phyloP scores from a whole-genome alignment of 768 basidiomycete genomes.

The Phlebiopsis flavidoalba region DNA sequence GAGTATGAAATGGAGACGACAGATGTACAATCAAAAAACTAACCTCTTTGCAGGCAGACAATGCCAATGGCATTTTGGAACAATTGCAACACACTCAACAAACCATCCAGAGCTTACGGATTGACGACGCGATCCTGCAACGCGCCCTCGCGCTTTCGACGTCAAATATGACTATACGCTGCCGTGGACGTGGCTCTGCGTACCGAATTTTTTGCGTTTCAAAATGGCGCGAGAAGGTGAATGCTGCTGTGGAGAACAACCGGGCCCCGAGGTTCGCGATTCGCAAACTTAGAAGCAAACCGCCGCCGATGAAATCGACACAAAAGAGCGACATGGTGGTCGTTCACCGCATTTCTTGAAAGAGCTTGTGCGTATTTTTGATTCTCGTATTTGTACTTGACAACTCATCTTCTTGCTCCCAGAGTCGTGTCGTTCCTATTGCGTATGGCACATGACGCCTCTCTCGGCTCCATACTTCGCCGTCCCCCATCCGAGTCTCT shows the following conservation, averaged over 20 bases:
- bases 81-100: conserved; percentile 34
- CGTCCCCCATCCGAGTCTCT: neutral
- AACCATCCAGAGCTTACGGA: conserved; percentile 41
- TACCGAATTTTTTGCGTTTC: conserved; percentile 27
- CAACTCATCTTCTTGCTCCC: neutral
- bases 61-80: conserved; percentile 36
- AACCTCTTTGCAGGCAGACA: conserved; percentile 26
- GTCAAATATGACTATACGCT: conserved; percentile 37
- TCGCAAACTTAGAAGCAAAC: conserved; percentile 23
- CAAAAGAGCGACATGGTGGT: conserved; percentile 34
- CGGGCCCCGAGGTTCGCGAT: conserved; percentile 25
- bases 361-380: conserved; percentile 24
- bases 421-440: conserved; percentile 30
- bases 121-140: conserved; percentile 36
- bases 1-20: conserved; percentile 9
- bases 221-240: conserved; percentile 35
- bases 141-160: conserved; percentile 40
- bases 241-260: conserved; percentile 17
- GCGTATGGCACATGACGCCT: conserved; percentile 25
- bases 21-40: neutral
- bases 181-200: conserved; percentile 29
- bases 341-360: conserved; percentile 43
- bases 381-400: conserved; percentile 20
- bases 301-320: conserved; percentile 31
- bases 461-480: neutral